Evolutionary conservation across 495 filamentous ascomycete genomes (phyloP).

Genomic region (Daldinia grandis): DNA sequence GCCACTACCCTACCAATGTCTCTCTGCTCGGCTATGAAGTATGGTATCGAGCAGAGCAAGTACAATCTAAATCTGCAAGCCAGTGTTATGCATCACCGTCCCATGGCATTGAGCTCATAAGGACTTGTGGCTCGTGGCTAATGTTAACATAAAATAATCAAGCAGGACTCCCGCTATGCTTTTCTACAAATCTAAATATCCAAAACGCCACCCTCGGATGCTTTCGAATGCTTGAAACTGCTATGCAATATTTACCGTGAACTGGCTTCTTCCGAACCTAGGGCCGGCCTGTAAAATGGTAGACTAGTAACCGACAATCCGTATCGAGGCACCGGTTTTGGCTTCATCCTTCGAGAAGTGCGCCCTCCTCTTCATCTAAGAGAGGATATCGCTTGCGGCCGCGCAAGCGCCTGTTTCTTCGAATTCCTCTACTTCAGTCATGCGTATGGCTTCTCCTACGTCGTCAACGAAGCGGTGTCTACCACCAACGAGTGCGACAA

Average conservation of each 20-base stretch:
- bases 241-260: slow-evolving; percentile 23
- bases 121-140: background rate
- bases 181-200: slow-evolving; percentile 24
- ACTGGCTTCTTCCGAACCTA: background rate
- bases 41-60: background rate
- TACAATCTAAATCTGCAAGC: background rate
- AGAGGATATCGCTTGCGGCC: slow-evolving; percentile 30
- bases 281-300: background rate
- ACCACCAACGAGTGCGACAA: slow-evolving; percentile 81
- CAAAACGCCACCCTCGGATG: slow-evolving; percentile 14
- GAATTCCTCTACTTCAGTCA: slow-evolving; percentile 73
- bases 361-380: slow-evolving; percentile 7
- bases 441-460: slow-evolving; percentile 82
- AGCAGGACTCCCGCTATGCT: slow-evolving; percentile 2
- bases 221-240: slow-evolving; percentile 5
- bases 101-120: background rate
- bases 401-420: slow-evolving; percentile 39
- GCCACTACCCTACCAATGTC: background rate
- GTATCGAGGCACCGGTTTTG: background rate
- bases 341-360: background rate
- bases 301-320: background rate
- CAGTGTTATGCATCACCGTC: background rate
- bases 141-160: slow-evolving; percentile 1
- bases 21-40: background rate
- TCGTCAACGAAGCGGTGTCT: slow-evolving; percentile 78